Conservation (phyloP, 495 filamentous ascomycete species). For the Melanomma pulvis-pyrius region DNA sequence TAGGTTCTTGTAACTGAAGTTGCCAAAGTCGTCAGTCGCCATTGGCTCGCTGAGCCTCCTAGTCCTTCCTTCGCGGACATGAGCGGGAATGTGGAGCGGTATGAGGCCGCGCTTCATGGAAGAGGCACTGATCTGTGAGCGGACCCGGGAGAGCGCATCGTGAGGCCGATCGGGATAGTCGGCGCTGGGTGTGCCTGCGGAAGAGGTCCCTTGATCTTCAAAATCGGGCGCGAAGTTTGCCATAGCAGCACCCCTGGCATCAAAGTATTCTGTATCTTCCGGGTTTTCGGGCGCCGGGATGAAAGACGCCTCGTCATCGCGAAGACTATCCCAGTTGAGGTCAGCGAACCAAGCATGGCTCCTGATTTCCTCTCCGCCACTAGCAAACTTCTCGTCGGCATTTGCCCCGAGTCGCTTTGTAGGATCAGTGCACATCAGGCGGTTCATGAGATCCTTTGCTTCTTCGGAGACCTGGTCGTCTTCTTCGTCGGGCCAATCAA, state of each 20-base stretch:
- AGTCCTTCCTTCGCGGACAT: conserved; percentile 87
- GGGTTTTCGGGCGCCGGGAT: conserved; percentile 91
- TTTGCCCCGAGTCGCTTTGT: conserved; percentile 82
- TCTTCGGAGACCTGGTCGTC: conserved; percentile 66
- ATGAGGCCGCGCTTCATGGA: conserved; percentile 84
- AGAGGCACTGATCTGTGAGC: conserved; percentile 71
- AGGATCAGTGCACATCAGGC: conserved; percentile 80
- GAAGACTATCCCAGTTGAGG: conserved; percentile 84
- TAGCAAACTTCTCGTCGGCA: conserved; percentile 71
- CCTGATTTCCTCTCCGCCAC: conserved; percentile 87
- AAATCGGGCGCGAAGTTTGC: conserved; percentile 90
- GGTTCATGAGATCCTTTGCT: conserved; percentile 91
- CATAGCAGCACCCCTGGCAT: conserved; percentile 84
- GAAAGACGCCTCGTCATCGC: conserved; percentile 92
- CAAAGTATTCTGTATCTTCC: conserved; percentile 98
- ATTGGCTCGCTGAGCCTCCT: conserved; percentile 90
- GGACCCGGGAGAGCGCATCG: conserved; percentile 88
- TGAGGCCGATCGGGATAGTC: conserved; percentile 87
- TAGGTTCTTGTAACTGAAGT: conserved; percentile 95
- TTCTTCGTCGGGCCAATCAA: conserved; percentile 83
- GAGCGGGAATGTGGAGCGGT: conserved; percentile 93
- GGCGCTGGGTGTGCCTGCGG: conserved; percentile 59
- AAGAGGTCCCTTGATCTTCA: conserved; percentile 82
- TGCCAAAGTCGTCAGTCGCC: conserved; percentile 88
- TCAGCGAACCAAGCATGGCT: conserved; percentile 86